phyloP scores from a whole-genome alignment of 345 rosid genomes.

The Arabis hirsuta region DNA sequence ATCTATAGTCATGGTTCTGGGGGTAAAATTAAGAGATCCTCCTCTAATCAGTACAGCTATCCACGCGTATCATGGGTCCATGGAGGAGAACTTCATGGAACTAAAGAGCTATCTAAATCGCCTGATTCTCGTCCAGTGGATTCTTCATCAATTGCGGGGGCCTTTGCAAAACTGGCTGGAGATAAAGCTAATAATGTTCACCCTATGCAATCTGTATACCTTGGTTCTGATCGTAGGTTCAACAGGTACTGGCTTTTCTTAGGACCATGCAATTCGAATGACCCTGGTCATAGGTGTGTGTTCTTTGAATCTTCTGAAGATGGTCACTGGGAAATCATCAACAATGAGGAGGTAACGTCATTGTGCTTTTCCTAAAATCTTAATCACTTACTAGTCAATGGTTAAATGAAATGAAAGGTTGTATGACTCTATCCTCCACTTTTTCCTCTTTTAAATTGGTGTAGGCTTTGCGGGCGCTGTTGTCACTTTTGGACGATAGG shows the following conservation, averaged over 20 bases:
- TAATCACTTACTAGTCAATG: conserved; percentile 2
- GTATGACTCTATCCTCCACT: conserved; percentile 3
- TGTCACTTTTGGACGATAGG: conserved; percentile 83
- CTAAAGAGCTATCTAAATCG: conserved; percentile 46
- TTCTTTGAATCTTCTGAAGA: conserved; percentile 98
- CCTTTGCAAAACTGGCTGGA: conserved; percentile 48
- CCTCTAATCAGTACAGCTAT: conserved; percentile 48
- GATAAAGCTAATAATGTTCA: conserved; percentile 48
- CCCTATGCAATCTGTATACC: conserved; percentile 84
- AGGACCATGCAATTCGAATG: conserved; percentile 84
- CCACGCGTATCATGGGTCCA: conserved; percentile 76
- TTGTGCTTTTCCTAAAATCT: conserved; percentile 25
- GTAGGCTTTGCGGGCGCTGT: conserved; percentile 79
- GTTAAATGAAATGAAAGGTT: conserved; percentile 10
- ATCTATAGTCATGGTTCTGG: conserved; percentile 71
- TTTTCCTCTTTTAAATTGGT: conserved; percentile 17
- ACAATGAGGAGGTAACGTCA: conserved; percentile 71
- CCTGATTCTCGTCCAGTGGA: conserved; percentile 66
- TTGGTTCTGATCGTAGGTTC: conserved; percentile 97
- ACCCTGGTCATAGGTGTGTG: conserved; percentile 93
- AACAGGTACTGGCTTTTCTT: conserved; percentile 98
- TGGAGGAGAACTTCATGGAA: conserved; percentile 47
- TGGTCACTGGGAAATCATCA: conserved; percentile 97
- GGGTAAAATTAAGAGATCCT: conserved; percentile 82
- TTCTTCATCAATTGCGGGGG: conserved; percentile 55